Evolutionary conservation across 345 rosid species (phyloP), one percentile per base, ranked within the genome.

Genomic region (Rubroshorea leprosula): DNA sequence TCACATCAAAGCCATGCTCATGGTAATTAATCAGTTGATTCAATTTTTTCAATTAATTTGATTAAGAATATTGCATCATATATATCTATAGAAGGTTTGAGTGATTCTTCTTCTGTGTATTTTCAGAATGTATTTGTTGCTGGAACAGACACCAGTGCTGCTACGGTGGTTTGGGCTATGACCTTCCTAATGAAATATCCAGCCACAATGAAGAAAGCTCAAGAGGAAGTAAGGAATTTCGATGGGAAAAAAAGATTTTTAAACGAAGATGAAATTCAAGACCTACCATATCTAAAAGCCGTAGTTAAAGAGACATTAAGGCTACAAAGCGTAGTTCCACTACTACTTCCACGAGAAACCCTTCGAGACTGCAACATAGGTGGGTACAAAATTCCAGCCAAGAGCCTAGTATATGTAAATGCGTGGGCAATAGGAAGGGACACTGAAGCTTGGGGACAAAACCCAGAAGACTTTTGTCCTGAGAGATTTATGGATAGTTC

Each of bases 1-100:
- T 49, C 81, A 80, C 54, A 65, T 80, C 75, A 80, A 82, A 74
- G 84, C 73, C 25, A 25, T 73, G 16, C 77, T 85, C 51, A 74
- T 70, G 76, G 89, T 82, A 14, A 13, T 44, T 14, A 3, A 6
- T 35, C 1, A 6, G 7, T 7, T 44, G 5, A 9, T 10, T 44
- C 16, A 10, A 9, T 9, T 13, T 9, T 10, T n/a, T 10, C 18
- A 16, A 44, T 13, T 44, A 44, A 9, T 15, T 13, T 10, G 5
- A 44, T 44, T 44, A 10, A 9, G n/a, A 6, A 41, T 29, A 35
- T 9, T 6, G 7, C 1, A 35, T 6, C 12, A 2, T 35, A 3
- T 29, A 6, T 41, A 2, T 41, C 45, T 41, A 41, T 14, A 14
- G 16, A 41, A 1, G 16, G 14, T 15, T 5, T 44, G 51, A 1